Evolutionary conservation across 2,329 filamentous ascomycete species (phyloP).

Genomic region (Pseudonectria foliicola): DNA sequence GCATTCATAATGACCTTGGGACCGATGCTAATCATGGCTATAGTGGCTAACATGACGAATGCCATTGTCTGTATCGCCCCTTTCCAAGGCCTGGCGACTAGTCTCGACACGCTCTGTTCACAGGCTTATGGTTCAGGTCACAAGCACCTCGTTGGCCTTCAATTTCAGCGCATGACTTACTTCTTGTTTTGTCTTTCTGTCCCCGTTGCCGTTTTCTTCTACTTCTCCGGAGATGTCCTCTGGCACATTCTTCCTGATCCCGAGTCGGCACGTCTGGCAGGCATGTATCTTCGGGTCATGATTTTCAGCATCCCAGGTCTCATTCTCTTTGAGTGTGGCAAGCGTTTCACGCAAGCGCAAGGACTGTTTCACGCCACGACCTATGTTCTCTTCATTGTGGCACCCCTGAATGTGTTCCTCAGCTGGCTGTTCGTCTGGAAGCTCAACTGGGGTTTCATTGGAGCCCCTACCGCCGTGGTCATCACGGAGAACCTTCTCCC

Average conservation of each 20-base stretch:
- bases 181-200: slow-evolving; percentile 67
- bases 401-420: slow-evolving; percentile 69
- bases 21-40: slow-evolving; percentile 6
- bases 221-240: slow-evolving; percentile 60
- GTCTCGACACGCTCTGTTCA: slow-evolving; percentile 84
- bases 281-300: slow-evolving; percentile 64
- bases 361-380: slow-evolving; percentile 73
- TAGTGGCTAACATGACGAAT: slow-evolving; percentile 62
- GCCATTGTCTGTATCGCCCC: slow-evolving; percentile 73
- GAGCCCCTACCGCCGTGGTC: slow-evolving; percentile 73
- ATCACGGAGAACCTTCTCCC: slow-evolving; percentile 74
- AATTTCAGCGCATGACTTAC: slow-evolving; percentile 73
- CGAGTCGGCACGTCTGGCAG: slow-evolving; percentile 62
- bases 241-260: slow-evolving; percentile 34
- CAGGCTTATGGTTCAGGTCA: slow-evolving; percentile 91
- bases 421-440: slow-evolving; percentile 76
- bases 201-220: slow-evolving; percentile 67
- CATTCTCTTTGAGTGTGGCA: slow-evolving; percentile 69
- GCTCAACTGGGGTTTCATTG: slow-evolving; percentile 62
- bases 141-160: slow-evolving; percentile 78
- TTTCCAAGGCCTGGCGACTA: slow-evolving; percentile 80
- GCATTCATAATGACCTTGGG: not conserved
- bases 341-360: slow-evolving; percentile 77
- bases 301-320: slow-evolving; percentile 69
- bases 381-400: slow-evolving; percentile 68